These are phyloP conservation scores for Clausena lansium DNA, from an alignment of 345 rosid species.

Conservation along the genomic window DNA sequence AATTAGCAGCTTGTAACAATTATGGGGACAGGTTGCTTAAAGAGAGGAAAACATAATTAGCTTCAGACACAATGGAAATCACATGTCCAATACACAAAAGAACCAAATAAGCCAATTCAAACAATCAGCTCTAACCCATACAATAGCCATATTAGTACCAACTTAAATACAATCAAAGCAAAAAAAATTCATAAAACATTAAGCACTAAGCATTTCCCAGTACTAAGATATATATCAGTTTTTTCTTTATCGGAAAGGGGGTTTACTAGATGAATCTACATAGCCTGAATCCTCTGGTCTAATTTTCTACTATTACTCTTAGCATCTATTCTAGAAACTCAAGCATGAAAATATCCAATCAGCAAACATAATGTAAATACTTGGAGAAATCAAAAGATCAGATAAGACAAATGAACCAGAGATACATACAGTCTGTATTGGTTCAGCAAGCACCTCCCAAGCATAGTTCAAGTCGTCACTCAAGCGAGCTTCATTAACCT, in stretches of 20 bases:
- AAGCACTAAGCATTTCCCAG: neutral
- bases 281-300: neutral
- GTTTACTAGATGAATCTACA: neutral
- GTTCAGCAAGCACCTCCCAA: slow-evolving; percentile 99
- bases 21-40: neutral
- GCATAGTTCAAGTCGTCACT: slow-evolving; percentile 75
- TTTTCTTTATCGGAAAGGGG: neutral
- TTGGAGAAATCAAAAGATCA: neutral
- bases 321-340: neutral
- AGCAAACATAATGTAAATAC: neutral
- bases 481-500: slow-evolving; percentile 82
- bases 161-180: neutral
- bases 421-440: slow-evolving; percentile 77
- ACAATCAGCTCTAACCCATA: neutral
- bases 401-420: slow-evolving; percentile 1
- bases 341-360: neutral
- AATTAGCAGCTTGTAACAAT: neutral
- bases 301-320: neutral
- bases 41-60: neutral
- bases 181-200: too few species aligned
- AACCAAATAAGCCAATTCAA: neutral
- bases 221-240: neutral
- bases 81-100: neutral
- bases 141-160: neutral
- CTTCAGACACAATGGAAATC: neutral